Conservation (phyloP, 306 rosid species). For the Rosa chinensis region DNA sequence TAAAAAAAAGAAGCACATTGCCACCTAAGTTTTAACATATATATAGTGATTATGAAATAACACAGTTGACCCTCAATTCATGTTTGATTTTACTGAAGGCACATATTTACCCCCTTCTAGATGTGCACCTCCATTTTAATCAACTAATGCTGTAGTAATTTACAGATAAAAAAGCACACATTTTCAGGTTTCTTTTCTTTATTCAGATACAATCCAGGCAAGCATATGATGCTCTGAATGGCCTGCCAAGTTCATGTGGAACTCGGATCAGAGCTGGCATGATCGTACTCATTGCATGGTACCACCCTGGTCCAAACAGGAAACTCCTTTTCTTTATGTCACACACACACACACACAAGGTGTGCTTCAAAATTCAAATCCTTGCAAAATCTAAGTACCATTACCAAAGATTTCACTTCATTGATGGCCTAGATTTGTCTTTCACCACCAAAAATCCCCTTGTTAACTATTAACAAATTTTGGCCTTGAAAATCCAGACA, state of each 20-base stretch:
- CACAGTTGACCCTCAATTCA: neutral
- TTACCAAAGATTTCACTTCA: neutral
- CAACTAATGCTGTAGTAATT: neutral
- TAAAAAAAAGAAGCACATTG: neutral
- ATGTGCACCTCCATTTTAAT: neutral
- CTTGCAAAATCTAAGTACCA: slow-evolving; percentile 14
- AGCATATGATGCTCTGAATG: neutral
- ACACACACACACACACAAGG: neutral
- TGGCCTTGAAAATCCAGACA: neutral
- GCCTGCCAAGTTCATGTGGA: slow-evolving; percentile 18
- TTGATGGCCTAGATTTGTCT: neutral
- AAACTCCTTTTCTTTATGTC: slow-evolving; percentile 12
- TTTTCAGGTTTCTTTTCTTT: neutral
- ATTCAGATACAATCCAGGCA: neutral
- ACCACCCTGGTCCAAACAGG: slow-evolving; percentile 3
- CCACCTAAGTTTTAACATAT: neutral
- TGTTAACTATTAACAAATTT: neutral
- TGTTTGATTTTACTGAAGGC: neutral
- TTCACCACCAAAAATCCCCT: neutral
- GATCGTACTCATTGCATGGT: slow-evolving; percentile 13
- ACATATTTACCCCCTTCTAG: neutral
- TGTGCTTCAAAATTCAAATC: too few species aligned
- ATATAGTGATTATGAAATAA: neutral
- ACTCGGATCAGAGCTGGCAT: neutral
- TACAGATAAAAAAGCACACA: neutral